Evolutionary conservation across 2,329 filamentous ascomycete species (phyloP).

Genomic region (Aspergillus neotritici): DNA sequence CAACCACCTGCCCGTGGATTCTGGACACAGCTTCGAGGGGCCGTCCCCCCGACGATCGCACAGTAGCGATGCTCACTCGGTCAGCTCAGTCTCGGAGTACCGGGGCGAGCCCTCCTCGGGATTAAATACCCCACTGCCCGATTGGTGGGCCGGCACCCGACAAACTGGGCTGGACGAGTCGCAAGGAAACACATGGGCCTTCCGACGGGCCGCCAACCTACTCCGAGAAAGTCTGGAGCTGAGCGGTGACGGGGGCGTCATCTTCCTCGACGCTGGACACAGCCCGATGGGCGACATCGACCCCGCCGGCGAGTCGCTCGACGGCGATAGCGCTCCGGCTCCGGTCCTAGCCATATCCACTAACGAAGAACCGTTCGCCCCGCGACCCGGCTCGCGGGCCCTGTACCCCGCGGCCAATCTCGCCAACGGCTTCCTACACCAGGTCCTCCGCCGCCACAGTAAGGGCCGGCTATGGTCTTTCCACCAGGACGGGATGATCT

Average conservation of each 20-base stretch:
- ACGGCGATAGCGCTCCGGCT: conserved; percentile 24
- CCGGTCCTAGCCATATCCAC: conserved; percentile 33
- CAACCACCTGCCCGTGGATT: conserved; percentile 20
- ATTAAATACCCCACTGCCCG: conserved; percentile 25
- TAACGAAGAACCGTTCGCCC: conserved; percentile 32
- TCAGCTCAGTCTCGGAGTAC: conserved; percentile 23
- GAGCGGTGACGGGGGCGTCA: conserved; percentile 43
- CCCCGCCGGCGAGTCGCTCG: conserved; percentile 26
- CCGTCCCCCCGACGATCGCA: conserved; percentile 20
- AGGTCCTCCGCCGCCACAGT: conserved; percentile 41
- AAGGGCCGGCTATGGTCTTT: conserved; percentile 47
- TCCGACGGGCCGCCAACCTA: conserved; percentile 45
- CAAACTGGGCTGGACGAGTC: conserved; percentile 27
- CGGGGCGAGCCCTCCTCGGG: conserved; percentile 26
- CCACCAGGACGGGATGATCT: conserved; percentile 39
- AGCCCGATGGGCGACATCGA: conserved; percentile 24
- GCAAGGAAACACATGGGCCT: conserved; percentile 39
- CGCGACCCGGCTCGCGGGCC: conserved; percentile 22
- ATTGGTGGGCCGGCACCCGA: conserved; percentile 28
- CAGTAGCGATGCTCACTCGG: conserved; percentile 23
- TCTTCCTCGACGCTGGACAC: conserved; percentile 31
- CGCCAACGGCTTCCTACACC: conserved; percentile 28
- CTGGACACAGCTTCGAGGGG: conserved; percentile 18
- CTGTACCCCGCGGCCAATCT: conserved; percentile 27
- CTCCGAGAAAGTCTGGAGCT: conserved; percentile 46